A percentile compares a stretch with the other conserved stretches of the same genome.
Conservation (phyloP, 805 yeast species). For the Diddensiella transvaalensis region DNA sequence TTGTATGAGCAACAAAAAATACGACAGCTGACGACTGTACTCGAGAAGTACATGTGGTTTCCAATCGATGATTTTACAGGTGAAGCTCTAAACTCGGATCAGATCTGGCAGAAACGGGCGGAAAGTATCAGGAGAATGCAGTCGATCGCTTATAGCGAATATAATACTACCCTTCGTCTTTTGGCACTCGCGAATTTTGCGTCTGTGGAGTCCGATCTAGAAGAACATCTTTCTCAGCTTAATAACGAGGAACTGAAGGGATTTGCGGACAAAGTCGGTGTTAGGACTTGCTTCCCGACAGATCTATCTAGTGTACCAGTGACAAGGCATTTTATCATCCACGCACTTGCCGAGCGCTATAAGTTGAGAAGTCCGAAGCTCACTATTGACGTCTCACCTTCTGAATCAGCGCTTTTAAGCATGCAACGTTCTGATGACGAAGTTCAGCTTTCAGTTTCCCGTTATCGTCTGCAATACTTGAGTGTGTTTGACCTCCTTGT, state of each 20-base stretch:
- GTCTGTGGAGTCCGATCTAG: conserved; percentile 22
- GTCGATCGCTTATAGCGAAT: conserved; percentile 21
- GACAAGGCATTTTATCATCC: conserved; percentile 16
- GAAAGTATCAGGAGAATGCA: conserved; percentile 27
- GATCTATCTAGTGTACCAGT: conserved; percentile 4
- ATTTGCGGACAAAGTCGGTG: conserved; percentile 4
- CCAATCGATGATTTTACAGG: conserved; percentile 45
- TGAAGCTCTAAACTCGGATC: conserved; percentile 21
- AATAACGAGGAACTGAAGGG: conserved; percentile 20
- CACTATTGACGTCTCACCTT: too few relatives aligned
- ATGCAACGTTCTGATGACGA: too few relatives aligned
- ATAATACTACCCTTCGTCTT: conserved; percentile 23
- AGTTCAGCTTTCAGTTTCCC: too few relatives aligned
- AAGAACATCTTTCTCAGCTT: conserved; percentile 25
- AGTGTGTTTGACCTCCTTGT: conserved; percentile 29
- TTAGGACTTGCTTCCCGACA: not conserved
- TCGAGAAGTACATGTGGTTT: conserved; percentile 29
- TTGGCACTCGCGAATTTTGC: conserved; percentile 30
- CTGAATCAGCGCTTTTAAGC: too few relatives aligned
- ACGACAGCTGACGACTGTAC: not conserved
- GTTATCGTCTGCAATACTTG: conserved; percentile 31
- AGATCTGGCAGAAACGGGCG: conserved; percentile 14
- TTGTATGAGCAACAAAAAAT: not conserved
- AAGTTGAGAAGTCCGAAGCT: not conserved
- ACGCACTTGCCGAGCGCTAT: conserved; percentile 22